Evolutionary conservation across 805 yeast genomes (phyloP), one percentile per base, ranked within the genome.

Genomic region (Saturnispora halmiae): DNA sequence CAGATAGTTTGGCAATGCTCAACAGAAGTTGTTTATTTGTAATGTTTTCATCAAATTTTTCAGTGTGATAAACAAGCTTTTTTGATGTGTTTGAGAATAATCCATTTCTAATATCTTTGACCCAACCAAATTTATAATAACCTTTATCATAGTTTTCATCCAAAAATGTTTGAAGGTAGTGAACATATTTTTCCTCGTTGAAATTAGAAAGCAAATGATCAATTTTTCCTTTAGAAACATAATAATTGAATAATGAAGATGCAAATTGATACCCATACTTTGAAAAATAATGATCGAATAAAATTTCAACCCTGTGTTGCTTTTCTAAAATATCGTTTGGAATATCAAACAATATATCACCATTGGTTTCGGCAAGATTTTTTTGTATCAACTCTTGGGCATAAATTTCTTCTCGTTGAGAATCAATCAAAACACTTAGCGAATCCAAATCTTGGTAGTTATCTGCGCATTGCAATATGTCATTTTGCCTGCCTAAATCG

Each of bases 201-300:
- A 79, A 80, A 13, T 70, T 75, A 10, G 72, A 61, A 36, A 87
- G 64, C 22, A 86, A 54, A 2, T 70, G 58, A 43, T 72, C 69
- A 24, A 74, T 60, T 46, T 77, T 72, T 26, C 73, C 74, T 6
- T 69, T 55, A 31, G 66, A 60, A 16, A 81, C 65, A 49, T 77
- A 80, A 55, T 72, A 73, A 16, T 66, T 65, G 56, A 77, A 87
- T 22, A 85, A 64, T 1, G 72, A 69, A 4, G 66, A 53, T 0
- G 94, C 94, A 66, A 87, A 87, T 3, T 59, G 66, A 51, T 79
- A 80, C 1, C 80, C 84, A 58, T 73, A 83, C 38, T 66, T 67
- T 13, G 70, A 69, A 53, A 84, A 76, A 54, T 72, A 82, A 26
- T 62, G 59, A 16, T 63, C 66, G 47, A 77, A 75, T 21, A 46